These are phyloP conservation scores for Murraya koenigii DNA, from an alignment of 345 rosid genomes.

Conservation along the genomic window DNA sequence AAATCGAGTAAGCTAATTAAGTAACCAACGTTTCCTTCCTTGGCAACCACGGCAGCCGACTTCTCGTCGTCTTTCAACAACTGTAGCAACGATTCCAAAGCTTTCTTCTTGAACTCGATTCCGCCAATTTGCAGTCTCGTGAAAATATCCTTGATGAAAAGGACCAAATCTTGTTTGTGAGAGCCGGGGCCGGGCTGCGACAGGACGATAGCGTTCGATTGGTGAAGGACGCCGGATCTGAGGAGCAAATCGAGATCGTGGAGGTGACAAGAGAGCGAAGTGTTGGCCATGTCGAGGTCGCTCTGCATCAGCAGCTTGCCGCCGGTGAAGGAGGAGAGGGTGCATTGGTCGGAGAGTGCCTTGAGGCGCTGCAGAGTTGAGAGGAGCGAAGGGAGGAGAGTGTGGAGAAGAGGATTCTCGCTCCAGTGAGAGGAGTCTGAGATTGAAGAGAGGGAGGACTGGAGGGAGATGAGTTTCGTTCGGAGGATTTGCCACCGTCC, in stretches of 20 bases:
- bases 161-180: constrained; percentile 49
- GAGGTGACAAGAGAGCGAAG: constrained; percentile 56
- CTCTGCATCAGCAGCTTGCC: constrained; percentile 85
- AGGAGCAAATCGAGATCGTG: constrained; percentile 70
- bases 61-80: constrained; percentile 58
- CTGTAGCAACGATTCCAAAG: constrained; percentile 66
- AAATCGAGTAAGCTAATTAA: constrained; percentile 62
- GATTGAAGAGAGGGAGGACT: constrained; percentile 48
- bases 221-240: constrained; percentile 78
- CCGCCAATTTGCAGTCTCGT: constrained; percentile 83
- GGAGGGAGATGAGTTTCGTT: constrained; percentile 54
- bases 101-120: constrained; percentile 67
- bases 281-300: constrained; percentile 80
- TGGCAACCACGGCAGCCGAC: constrained; percentile 49
- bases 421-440: constrained; percentile 75
- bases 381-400: constrained; percentile 65
- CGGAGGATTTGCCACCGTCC: constrained; percentile 79
- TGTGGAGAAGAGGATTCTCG: constrained; percentile 65
- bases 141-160: constrained; percentile 72
- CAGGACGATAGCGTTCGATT: constrained; percentile 64
- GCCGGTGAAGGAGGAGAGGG: constrained; percentile 48
- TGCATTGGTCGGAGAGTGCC: constrained; percentile 60
- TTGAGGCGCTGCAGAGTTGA: constrained; percentile 73
- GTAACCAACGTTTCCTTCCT: constrained; percentile 68
- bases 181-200: constrained; percentile 60